These are phyloP conservation scores for Dendrostoma leiphaemia DNA, from an alignment of 2,329 filamentous ascomycete species.

Conservation along the genomic window DNA sequence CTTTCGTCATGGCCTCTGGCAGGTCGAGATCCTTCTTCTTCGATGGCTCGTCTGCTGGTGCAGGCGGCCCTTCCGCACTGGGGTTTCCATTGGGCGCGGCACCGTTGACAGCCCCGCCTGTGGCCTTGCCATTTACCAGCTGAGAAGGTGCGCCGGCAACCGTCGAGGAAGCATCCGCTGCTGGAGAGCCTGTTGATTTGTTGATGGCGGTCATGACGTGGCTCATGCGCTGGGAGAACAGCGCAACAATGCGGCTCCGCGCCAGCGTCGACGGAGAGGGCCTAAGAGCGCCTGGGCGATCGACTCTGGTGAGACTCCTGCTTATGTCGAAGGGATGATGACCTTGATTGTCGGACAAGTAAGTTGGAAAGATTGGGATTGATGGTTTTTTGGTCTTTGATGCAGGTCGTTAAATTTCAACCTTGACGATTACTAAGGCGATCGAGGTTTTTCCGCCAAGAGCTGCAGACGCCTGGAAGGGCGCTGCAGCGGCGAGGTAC, in stretches of 20 bases:
- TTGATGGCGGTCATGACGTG: constrained; percentile 9
- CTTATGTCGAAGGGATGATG: neutral
- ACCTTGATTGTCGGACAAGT: neutral
- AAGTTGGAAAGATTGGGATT: neutral
- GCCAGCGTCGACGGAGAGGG: constrained; percentile 6
- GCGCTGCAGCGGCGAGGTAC: neutral
- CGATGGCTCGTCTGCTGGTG: neutral
- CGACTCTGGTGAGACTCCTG: neutral
- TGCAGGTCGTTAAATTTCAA: constrained; percentile 1
- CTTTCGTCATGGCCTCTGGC: constrained; percentile 29
- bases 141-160: too few relatives aligned
- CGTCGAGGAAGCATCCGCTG: neutral
- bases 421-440: constrained; percentile 1
- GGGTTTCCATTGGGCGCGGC: neutral
- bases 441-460: neutral
- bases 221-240: constrained; percentile 6
- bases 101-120: neutral
- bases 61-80: neutral
- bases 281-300: neutral
- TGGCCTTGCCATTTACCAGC: neutral
- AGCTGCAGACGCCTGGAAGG: too few relatives aligned
- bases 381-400: neutral
- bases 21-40: constrained; percentile 7
- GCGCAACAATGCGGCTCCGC: constrained; percentile 4
- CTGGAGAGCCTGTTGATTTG: neutral